These are phyloP conservation scores for Podila verticillata DNA, from an alignment of 192 early-diverging fungal species.

Conservation along the genomic window DNA sequence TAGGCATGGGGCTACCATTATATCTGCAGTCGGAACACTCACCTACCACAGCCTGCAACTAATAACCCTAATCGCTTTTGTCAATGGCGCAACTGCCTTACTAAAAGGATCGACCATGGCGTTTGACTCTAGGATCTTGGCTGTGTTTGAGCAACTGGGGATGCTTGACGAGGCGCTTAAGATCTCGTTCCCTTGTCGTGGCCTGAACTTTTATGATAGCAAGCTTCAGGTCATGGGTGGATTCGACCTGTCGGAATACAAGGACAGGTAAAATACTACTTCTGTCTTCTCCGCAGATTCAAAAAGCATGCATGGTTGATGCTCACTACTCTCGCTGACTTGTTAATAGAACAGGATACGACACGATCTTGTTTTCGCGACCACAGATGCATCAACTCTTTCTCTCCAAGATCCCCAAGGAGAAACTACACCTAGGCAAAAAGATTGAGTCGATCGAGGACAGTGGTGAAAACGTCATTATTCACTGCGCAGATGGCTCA, in stretches of 20 bases:
- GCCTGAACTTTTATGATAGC: background rate
- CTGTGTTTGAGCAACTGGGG: constrained; percentile 1
- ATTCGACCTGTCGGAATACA: background rate
- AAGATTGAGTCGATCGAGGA: constrained; percentile 2
- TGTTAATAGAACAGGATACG: background rate
- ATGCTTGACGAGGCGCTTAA: background rate
- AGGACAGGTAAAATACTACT: background rate
- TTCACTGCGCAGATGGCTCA: constrained; percentile 4
- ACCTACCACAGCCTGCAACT: too few species aligned
- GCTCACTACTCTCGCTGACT: background rate
- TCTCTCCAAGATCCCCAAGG: background rate
- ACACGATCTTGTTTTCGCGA: background rate
- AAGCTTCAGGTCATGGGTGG: background rate
- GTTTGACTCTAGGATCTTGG: background rate
- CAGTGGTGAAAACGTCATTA: background rate
- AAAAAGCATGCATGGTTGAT: background rate
- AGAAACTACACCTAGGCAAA: background rate
- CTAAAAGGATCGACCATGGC: constrained; percentile 1
- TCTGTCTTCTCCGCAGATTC: background rate
- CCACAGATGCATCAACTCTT: background rate
- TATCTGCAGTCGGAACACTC: too few species aligned
- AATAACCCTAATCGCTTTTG: too few species aligned
- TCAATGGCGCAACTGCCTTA: too few species aligned
- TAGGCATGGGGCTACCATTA: too few species aligned
- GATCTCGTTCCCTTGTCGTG: background rate